phyloP scores from a whole-genome alignment of 257 asterid genomes.

The Petunia secreta region DNA sequence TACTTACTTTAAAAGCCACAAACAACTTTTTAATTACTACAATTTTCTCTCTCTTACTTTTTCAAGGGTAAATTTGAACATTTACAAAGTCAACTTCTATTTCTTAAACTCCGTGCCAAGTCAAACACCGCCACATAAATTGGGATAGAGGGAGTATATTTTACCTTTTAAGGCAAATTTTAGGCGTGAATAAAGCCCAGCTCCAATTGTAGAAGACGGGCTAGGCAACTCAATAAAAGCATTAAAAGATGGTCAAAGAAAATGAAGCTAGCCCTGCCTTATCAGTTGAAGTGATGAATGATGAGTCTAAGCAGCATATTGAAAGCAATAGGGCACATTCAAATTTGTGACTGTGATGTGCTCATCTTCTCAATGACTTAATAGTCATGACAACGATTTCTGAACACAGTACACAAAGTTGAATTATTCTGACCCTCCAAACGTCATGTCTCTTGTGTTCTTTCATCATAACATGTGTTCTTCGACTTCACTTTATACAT shows the following conservation, averaged over 20 bases:
- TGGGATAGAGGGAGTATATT: no score
- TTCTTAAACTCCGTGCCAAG: no score
- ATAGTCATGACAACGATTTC: slow-evolving; percentile 19
- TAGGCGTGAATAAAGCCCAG: no score
- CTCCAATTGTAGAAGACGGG: no score
- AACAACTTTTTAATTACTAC: no score
- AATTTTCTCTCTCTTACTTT: no score
- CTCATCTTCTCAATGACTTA: neutral
- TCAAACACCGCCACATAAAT: no score
- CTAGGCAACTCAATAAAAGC: neutral
- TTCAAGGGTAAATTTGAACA: no score
- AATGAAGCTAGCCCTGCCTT: neutral
- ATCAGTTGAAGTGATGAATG: slow-evolving; percentile 10
- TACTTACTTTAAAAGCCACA: no score
- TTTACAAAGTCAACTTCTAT: no score
- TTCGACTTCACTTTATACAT: no score
- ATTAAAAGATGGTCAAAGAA: slow-evolving; percentile 14
- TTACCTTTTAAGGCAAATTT: no score
- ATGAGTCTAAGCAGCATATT: neutral
- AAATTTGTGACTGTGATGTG: slow-evolving; percentile 6
- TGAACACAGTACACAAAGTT: slow-evolving; percentile 13
- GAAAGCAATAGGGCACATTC: slow-evolving; percentile 21
- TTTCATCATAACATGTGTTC: slow-evolving; percentile 2
- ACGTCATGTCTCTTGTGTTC: slow-evolving; percentile 24
- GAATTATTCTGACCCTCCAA: slow-evolving; percentile 17